Evolutionary conservation across 1,284 basidiomycete species (phyloP).

Genomic region (Megacollybia platyphylla): DNA sequence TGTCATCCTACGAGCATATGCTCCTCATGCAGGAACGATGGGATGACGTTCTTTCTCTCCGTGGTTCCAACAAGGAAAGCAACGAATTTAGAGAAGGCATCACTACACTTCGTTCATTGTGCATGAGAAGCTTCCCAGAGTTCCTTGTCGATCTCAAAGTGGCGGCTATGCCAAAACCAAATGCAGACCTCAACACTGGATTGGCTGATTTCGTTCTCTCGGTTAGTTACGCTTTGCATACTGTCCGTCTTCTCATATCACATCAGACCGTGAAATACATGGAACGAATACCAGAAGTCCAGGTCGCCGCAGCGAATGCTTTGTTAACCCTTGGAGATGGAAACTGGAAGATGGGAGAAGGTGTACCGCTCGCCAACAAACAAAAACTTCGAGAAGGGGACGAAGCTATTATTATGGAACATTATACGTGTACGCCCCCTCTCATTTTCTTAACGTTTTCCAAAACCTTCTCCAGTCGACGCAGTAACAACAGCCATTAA

Average conservation of each 20-base stretch:
- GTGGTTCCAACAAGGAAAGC: constrained; percentile 29
- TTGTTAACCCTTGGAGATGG: constrained; percentile 64
- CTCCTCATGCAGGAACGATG: constrained; percentile 42
- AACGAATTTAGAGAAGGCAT: constrained; percentile 64
- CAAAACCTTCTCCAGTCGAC: constrained; percentile 38
- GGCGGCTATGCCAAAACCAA: constrained; percentile 31
- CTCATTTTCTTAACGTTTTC: not conserved
- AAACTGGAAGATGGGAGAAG: constrained; percentile 83
- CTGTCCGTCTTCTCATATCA: constrained; percentile 2
- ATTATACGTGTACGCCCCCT: constrained; percentile 50
- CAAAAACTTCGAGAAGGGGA: constrained; percentile 35
- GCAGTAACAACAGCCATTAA: constrained; percentile 47
- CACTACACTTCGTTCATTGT: constrained; percentile 48
- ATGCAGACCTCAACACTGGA: constrained; percentile 42
- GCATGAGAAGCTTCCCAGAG: constrained; percentile 70
- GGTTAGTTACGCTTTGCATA: constrained; percentile 23
- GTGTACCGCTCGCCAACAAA: constrained; percentile 44
- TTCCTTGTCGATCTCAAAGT: constrained; percentile 64
- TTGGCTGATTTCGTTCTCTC: constrained; percentile 50
- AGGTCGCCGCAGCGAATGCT: constrained; percentile 48
- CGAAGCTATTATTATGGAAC: constrained; percentile 52
- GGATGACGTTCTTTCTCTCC: constrained; percentile 48
- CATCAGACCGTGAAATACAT: constrained; percentile 55
- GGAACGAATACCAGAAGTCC: constrained; percentile 54
- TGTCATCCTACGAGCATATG: constrained; percentile 51